Percentiles rank a stretch among this genome's conserved stretches.
Conservation (phyloP, 192 early-diverging fungal genomes). For the Coemansia sp. region DNA sequence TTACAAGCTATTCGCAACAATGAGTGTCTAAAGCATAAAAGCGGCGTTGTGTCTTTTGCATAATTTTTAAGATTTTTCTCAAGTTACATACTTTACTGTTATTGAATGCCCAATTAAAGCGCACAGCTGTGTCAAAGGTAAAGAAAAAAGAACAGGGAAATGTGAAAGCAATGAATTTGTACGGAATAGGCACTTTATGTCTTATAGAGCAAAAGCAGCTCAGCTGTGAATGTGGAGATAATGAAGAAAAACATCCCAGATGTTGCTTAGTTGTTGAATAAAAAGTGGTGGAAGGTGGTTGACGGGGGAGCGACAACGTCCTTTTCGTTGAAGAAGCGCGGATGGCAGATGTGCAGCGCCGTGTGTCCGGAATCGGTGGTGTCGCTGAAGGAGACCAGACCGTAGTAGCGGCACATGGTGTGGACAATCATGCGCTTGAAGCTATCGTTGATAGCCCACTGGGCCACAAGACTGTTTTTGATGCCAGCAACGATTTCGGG, state of each 20-base stretch:
- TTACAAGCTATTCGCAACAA: no score
- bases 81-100: no score
- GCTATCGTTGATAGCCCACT: constrained; percentile 48
- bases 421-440: constrained; percentile 47
- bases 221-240: neutral
- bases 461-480: constrained; percentile 31
- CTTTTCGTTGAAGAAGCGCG: constrained; percentile 33
- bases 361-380: constrained; percentile 26
- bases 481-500: constrained; percentile 33
- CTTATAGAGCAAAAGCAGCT: no score
- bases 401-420: constrained; percentile 54
- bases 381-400: constrained; percentile 47
- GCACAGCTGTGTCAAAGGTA: no score
- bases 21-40: no score
- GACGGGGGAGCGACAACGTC: constrained; percentile 15
- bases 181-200: no score
- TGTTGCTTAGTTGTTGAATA: constrained; percentile 20
- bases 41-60: no score
- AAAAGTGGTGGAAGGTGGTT: constrained; percentile 27
- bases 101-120: no score
- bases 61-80: no score
- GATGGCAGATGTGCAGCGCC: constrained; percentile 47
- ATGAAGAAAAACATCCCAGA: constrained; percentile 4
- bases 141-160: no score
- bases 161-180: no score